phyloP scores from a whole-genome alignment of 2,329 filamentous ascomycete species.

The Chaetomiaceae sp. region DNA sequence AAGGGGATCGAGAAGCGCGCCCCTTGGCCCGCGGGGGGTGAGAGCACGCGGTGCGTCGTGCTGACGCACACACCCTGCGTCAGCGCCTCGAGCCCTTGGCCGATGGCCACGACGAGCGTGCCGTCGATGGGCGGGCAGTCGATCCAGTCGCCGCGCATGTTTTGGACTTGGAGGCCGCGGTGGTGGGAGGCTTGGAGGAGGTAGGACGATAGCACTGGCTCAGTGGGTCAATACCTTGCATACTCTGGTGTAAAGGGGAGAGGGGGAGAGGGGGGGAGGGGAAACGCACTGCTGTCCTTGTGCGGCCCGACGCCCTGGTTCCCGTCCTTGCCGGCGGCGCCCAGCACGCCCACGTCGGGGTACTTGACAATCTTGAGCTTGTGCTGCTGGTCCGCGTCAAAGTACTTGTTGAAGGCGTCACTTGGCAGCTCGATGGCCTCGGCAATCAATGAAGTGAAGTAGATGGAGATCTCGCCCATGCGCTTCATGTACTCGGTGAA shows the following conservation, averaged over 20 bases:
- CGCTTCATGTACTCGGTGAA: conserved; percentile 71
- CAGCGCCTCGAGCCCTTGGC: conserved; percentile 80
- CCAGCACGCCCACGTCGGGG: conserved; percentile 63
- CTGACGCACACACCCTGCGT: conserved; percentile 77
- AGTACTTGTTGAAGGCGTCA: conserved; percentile 72
- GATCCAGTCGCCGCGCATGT: conserved; percentile 72
- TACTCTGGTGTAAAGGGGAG: too few relatives aligned
- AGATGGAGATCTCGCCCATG: conserved; percentile 68
- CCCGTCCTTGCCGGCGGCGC: conserved; percentile 35
- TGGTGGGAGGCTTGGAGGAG: conserved; percentile 76
- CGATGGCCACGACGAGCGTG: conserved; percentile 82
- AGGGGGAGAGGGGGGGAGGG: too few relatives aligned
- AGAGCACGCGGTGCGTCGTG: conserved; percentile 81
- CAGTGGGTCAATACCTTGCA: background rate
- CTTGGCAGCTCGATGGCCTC: conserved; percentile 72
- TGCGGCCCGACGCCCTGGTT: conserved; percentile 65
- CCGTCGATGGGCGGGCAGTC: conserved; percentile 71
- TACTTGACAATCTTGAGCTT: conserved; percentile 90
- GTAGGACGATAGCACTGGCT: conserved; percentile 66
- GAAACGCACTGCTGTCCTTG: conserved; percentile 62
- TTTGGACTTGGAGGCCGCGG: conserved; percentile 76
- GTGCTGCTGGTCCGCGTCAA: conserved; percentile 71
- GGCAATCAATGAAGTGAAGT: conserved; percentile 76
- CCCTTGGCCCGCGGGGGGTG: conserved; percentile 63
- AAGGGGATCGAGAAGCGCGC: conserved; percentile 78